A percentile compares a stretch with the other conserved stretches of the same genome.
Evolutionary conservation across 805 yeast genomes (phyloP).

Genomic region (Allodekkera sacchari): DNA sequence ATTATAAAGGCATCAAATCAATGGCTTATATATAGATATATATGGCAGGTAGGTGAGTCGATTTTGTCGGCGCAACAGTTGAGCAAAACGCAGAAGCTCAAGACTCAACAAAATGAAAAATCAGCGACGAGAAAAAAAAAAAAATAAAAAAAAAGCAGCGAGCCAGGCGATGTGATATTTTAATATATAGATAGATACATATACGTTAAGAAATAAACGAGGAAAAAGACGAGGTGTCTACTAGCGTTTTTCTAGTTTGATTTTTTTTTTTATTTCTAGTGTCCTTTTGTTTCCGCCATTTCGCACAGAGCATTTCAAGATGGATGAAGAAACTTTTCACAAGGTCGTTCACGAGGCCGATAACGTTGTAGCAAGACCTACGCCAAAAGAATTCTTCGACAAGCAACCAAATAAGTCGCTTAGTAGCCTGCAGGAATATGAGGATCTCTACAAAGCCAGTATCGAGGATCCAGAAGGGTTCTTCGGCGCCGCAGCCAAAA

Average conservation of each 20-base stretch:
- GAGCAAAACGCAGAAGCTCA: no score
- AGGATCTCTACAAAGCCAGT: conserved; percentile 61
- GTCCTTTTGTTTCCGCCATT: neutral
- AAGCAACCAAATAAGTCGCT: conserved; percentile 57
- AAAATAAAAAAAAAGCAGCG: no score
- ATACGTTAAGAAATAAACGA: neutral
- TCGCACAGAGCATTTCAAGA: conserved; percentile 4
- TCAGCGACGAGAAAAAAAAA: no score
- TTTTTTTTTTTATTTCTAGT: neutral
- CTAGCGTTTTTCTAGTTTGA: neutral
- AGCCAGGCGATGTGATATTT: no score
- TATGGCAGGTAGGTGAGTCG: no score
- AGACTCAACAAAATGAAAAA: no score
- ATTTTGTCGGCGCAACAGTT: no score
- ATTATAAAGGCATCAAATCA: no score
- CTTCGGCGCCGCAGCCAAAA: conserved; percentile 69
- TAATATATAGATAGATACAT: no score
- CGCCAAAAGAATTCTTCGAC: conserved; percentile 46
- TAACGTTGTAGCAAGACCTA: conserved; percentile 36
- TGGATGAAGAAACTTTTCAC: conserved; percentile 26
- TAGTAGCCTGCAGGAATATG: conserved; percentile 57
- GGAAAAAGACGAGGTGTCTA: neutral
- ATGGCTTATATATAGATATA: no score
- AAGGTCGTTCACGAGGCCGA: conserved; percentile 57
- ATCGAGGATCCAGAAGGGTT: conserved; percentile 72